These are phyloP conservation scores for Apiospora malaysiana DNA, from an alignment of 2,329 filamentous ascomycete genomes.

Conservation along the genomic window DNA sequence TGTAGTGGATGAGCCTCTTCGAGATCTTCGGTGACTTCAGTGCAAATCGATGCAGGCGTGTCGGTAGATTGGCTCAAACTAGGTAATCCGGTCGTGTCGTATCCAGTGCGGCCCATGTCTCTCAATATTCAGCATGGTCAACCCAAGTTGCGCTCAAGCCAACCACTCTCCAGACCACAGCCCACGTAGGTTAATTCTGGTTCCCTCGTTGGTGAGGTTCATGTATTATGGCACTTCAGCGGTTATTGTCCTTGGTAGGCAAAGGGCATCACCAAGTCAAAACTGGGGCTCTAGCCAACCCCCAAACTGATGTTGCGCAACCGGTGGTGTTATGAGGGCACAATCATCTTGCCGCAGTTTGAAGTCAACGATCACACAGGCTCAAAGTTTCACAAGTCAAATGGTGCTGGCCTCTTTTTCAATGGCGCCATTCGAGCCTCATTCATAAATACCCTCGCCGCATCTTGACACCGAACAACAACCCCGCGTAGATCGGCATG, in stretches of 20 bases:
- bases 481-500: neutral
- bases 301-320: neutral
- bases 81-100: slow-evolving; percentile 29
- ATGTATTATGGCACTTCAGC: neutral
- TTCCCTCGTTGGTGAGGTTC: neutral
- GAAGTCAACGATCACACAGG: neutral
- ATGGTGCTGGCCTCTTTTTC: neutral
- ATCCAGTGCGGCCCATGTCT: slow-evolving; percentile 30
- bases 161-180: neutral
- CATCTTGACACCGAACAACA: neutral
- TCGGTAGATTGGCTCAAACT: slow-evolving; percentile 26
- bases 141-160: neutral
- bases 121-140: neutral
- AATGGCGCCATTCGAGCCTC: neutral
- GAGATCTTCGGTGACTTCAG: slow-evolving; percentile 28
- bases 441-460: neutral
- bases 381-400: neutral
- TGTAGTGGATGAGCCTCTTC: slow-evolving; percentile 29
- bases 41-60: slow-evolving; percentile 30
- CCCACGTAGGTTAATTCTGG: neutral
- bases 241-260: neutral
- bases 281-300: too few species aligned
- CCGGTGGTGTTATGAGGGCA: neutral
- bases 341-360: neutral
- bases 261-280: neutral